A percentile compares a stretch with the other conserved stretches of the same genome.
Conservation (phyloP, 1,284 basidiomycete genomes). For the Rhodotorula sp. region DNA sequence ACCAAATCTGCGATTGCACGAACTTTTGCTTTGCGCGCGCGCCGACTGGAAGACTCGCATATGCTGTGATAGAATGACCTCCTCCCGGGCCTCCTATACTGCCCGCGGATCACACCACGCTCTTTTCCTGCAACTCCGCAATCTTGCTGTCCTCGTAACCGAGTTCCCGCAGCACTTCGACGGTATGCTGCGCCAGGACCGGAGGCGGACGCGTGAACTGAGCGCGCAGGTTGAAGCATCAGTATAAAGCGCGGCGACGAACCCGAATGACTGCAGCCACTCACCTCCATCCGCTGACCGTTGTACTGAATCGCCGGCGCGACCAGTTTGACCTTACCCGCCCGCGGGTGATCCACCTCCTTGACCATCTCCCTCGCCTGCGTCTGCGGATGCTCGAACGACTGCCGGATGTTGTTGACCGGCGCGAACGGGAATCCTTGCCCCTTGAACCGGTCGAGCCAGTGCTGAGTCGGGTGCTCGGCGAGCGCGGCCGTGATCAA, state of each 20-base stretch:
- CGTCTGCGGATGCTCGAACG: constrained; percentile 88
- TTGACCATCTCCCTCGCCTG: constrained; percentile 62
- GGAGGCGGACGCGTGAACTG: constrained; percentile 72
- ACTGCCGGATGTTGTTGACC: constrained; percentile 87
- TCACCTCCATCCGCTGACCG: constrained; percentile 61
- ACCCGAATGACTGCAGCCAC: background rate
- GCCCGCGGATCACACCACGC: constrained; percentile 53
- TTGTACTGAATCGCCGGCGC: constrained; percentile 85
- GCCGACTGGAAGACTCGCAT: background rate
- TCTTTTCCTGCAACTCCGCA: constrained; percentile 56
- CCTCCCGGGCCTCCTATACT: too few relatives aligned
- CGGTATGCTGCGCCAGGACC: constrained; percentile 51
- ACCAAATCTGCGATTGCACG: too few relatives aligned
- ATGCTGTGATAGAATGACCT: background rate
- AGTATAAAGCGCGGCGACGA: background rate
- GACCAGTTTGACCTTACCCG: constrained; percentile 74
- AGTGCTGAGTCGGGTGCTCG: constrained; percentile 63
- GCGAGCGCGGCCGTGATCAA: constrained; percentile 67
- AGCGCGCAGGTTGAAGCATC: constrained; percentile 39
- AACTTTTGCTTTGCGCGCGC: background rate
- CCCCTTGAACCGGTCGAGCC: constrained; percentile 71
- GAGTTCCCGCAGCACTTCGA: constrained; percentile 58
- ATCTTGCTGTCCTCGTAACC: constrained; percentile 65
- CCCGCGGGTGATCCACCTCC: constrained; percentile 57
- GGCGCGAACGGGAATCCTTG: constrained; percentile 88